Percentiles rank a stretch among this genome's conserved stretches.
Evolutionary conservation across 2,329 filamentous ascomycete genomes (phyloP).

Genomic region (Phoma sp.): DNA sequence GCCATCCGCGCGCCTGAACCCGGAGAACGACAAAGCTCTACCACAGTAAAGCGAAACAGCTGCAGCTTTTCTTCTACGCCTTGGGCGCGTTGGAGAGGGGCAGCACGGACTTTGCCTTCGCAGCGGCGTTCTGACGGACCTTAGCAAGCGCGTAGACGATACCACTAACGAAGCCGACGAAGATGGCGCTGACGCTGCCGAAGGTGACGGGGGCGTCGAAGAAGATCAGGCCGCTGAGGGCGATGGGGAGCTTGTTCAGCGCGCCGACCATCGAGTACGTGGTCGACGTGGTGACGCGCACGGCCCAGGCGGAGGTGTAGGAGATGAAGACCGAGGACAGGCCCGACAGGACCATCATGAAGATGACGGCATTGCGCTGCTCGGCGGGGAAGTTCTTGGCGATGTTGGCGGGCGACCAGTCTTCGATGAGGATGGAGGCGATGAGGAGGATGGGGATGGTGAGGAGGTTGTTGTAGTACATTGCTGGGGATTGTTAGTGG

Average conservation of each 20-base stretch:
- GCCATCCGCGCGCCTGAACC: too few relatives aligned
- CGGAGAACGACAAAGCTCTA: too few relatives aligned
- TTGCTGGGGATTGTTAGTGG: conserved; percentile 65
- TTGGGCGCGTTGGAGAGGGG: conserved; percentile 66
- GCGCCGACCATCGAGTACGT: conserved; percentile 99
- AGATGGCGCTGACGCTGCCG: conserved; percentile 88
- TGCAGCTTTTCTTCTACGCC: too few relatives aligned
- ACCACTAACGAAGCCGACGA: conserved; percentile 88
- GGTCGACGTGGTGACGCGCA: conserved; percentile 94
- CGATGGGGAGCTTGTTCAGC: conserved; percentile 96
- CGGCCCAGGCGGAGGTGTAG: conserved; percentile 99
- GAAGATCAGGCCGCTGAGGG: conserved; percentile 89
- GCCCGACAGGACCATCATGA: conserved; percentile 93
- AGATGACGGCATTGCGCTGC: conserved; percentile 76
- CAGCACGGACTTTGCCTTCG: conserved; percentile 70
- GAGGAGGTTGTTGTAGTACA: conserved; percentile 99
- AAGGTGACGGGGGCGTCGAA: conserved; percentile 94
- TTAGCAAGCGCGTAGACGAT: conserved; percentile 89
- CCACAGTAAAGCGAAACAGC: too few relatives aligned
- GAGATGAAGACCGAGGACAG: conserved; percentile 96
- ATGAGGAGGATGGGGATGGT: conserved; percentile 90
- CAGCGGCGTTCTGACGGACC: conserved; percentile 74
- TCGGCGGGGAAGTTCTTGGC: conserved; percentile 85
- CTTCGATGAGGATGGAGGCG: conserved; percentile 81
- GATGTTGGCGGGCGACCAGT: conserved; percentile 89